phyloP scores from a whole-genome alignment of 371 early-diverging fungal genomes.

The Mortierella sp. region DNA sequence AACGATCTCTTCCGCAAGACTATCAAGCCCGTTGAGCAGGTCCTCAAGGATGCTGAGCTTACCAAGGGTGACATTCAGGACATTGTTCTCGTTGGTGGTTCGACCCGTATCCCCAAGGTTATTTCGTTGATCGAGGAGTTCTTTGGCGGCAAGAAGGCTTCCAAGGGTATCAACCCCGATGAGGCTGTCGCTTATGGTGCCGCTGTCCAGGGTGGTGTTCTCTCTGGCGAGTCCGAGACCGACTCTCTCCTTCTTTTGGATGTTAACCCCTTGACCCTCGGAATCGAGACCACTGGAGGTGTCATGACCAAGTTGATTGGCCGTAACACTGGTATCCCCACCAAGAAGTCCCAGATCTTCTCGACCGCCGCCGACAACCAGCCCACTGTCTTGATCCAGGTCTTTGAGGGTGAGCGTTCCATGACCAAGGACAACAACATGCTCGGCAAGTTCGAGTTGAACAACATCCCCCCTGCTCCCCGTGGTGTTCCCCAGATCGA shows the following conservation, averaged over 20 bases:
- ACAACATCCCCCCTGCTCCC: constrained; percentile 86
- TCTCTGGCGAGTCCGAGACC: constrained; percentile 76
- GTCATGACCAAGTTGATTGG: constrained; percentile 96
- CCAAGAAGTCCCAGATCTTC: constrained; percentile 98
- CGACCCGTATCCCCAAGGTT: constrained; percentile 99
- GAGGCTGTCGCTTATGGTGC: constrained; percentile 99
- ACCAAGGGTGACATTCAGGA: constrained; percentile 92
- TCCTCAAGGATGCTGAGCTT: constrained; percentile 96
- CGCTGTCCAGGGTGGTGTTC: constrained; percentile 98
- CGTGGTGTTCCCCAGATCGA: constrained; percentile 92
- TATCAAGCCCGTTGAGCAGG: constrained; percentile 96
- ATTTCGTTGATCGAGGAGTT: constrained; percentile 91
- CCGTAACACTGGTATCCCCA: constrained; percentile 98
- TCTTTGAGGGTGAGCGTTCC: constrained; percentile 98
- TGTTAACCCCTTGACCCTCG: constrained; percentile 98
- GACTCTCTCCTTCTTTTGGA: constrained; percentile 87
- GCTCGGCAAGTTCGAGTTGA: constrained; percentile 96
- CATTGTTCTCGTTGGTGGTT: constrained; percentile 99
- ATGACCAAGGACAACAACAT: constrained; percentile 97
- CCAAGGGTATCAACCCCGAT: constrained; percentile 98
- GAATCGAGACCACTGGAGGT: constrained; percentile 96
- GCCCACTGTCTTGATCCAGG: constrained; percentile 96
- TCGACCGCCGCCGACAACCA: constrained; percentile 99
- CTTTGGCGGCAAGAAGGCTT: constrained; percentile 94
- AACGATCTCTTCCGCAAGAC: constrained; percentile 94